Evolutionary conservation across 495 filamentous ascomycete species (phyloP).

Genomic region (Aspergillus sparsus): DNA sequence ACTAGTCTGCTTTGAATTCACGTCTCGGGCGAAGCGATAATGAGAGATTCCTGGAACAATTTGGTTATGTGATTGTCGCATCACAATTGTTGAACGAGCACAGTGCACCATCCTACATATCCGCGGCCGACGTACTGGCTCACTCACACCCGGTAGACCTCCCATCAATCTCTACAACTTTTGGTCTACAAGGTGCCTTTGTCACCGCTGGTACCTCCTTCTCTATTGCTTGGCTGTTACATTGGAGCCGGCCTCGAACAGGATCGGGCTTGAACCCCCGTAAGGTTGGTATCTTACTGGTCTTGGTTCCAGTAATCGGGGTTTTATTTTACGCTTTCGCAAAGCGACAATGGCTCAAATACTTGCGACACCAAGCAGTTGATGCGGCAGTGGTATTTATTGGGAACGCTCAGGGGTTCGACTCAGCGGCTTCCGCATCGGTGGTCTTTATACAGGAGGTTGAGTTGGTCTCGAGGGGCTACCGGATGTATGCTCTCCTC

Average conservation of each 20-base stretch:
- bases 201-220: conserved; percentile 62
- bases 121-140: conserved; percentile 43
- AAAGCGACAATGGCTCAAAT: conserved; percentile 81
- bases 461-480: conserved; percentile 91
- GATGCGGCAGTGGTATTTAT: conserved; percentile 73
- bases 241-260: conserved; percentile 57
- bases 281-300: conserved; percentile 59
- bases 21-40: conserved; percentile 81
- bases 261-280: conserved; percentile 39
- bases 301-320: conserved; percentile 56
- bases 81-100: conserved; percentile 84
- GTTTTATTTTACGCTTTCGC: conserved; percentile 68
- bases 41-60: conserved; percentile 86
- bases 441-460: conserved; percentile 93
- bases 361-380: conserved; percentile 74
- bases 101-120: conserved; percentile 49
- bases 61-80: conserved; percentile 92
- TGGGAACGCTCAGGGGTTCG: conserved; percentile 75
- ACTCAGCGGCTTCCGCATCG: conserved; percentile 75
- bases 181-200: conserved; percentile 51
- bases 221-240: conserved; percentile 68
- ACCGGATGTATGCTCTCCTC: conserved; percentile 68
- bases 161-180: conserved; percentile 45
- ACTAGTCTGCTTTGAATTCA: conserved; percentile 60
- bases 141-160: conserved; percentile 36